These are phyloP conservation scores for Aspergillus hortae DNA, from an alignment of 2,329 filamentous ascomycete genomes.

Conservation along the genomic window DNA sequence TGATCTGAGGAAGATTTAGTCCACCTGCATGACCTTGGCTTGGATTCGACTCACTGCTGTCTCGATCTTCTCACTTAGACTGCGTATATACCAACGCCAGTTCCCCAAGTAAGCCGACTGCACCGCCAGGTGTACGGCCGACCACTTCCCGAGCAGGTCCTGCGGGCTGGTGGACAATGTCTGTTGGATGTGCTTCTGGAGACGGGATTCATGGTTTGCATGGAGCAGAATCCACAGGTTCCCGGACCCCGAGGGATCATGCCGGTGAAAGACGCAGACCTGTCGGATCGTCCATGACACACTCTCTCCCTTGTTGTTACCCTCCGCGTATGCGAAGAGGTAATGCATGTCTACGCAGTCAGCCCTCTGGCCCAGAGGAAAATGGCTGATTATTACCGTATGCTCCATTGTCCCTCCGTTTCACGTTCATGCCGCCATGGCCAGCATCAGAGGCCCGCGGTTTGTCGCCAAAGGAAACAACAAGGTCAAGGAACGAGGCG, in stretches of 20 bases:
- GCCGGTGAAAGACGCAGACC: conserved; percentile 14
- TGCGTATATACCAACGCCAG: conserved; percentile 13
- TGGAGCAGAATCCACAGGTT: conserved; percentile 19
- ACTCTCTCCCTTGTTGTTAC: background rate
- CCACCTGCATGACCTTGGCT: background rate
- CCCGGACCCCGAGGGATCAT: conserved; percentile 5
- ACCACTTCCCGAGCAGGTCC: conserved; percentile 2
- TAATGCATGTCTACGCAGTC: conserved; percentile 15
- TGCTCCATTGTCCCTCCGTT: conserved; percentile 8
- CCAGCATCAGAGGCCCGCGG: conserved; percentile 16
- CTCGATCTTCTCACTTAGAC: conserved; percentile 12
- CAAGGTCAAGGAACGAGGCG: conserved; percentile 9
- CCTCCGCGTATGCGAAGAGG: conserved; percentile 13
- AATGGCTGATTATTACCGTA: conserved; percentile 3
- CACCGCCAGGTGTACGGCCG: conserved; percentile 8
- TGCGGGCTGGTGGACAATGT: background rate
- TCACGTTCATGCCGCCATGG: conserved; percentile 14
- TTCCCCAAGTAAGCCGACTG: conserved; percentile 11
- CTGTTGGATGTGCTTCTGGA: conserved; percentile 8
- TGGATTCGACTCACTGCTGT: conserved; percentile 3
- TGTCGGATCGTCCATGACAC: conserved; percentile 17
- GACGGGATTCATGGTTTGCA: conserved; percentile 3
- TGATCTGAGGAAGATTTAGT: conserved; percentile 4
- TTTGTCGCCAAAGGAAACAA: conserved; percentile 18
- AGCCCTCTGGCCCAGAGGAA: background rate